Base-by-base conservation (phyloP, 352 stramenopile genomes). In the Aphanomyces invadans region DNA sequence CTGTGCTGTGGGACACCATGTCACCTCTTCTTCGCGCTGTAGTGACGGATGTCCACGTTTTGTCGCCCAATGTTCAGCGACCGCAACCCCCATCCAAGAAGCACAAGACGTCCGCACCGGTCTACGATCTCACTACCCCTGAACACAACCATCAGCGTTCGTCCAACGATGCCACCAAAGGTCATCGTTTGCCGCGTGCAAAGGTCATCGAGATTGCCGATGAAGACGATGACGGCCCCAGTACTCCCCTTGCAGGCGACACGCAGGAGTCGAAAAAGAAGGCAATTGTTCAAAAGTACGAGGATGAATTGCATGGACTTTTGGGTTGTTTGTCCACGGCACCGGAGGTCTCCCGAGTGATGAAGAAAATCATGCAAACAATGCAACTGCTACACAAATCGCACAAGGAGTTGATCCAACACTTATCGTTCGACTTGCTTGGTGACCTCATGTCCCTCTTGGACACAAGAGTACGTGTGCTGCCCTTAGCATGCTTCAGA, bases 341-440 rank as follows among this genome's bases (percentile, higher is more conserved):
- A 0, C 51, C 74, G 11, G 83, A 91, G 45, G 71, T 88, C 21
- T 31, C 32, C 25, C 60, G 60, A 9, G 36, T n/a, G 21, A 67
- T 52, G 31, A 88, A 89, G 62, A 71, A 76, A 11, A 66, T 95
- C 49, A 46, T 86, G 23, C 82, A 90, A 48, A 75, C 73, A 10
- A 62, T 92, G 15, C 86, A 89, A 71, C 62, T 83, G 21, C 82
- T 92, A 76, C 65, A 80, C 51, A 90, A 89, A 64, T 23, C 45
- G 3, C 28, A 46, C 49, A 80, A 75, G 21, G 63, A 71, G 2
- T 71, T 89, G 51, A 83, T 93, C 39, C 62, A 62, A 17, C 87
- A 82, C 31, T 53, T 89, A 19, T 72, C 88, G 15, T 65, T 72
- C 21, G 72, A 83, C 1, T 52, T 92, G 32, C 53, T 95, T 25